Base-by-base conservation (phyloP, 2,329 filamentous ascomycete species). In the Curvularia sp. region DNA sequence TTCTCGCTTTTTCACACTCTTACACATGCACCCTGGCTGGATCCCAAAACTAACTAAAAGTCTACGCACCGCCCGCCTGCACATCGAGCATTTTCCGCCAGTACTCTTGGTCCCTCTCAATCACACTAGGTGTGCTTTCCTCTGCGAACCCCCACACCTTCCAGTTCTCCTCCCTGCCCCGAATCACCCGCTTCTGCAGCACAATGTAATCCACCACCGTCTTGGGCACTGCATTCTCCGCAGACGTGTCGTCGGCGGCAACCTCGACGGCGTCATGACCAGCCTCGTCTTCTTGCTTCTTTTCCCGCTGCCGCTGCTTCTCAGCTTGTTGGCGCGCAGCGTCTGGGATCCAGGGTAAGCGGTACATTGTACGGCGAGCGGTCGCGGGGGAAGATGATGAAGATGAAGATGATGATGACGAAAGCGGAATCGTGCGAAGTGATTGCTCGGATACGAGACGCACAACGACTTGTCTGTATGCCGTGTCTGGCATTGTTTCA, bases 171-270 rank as follows among this genome's bases (percentile, higher is more conserved):
- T 81, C 73, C 69, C 79, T 71, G 32, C 80, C 81, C 2, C 67
- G 60, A 45, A 79, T 84, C 19, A 83, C 84, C 53, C 70, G 74
- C 46, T 76, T 78, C 69, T 86, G 85, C 45, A 92, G 64, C 38
- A 90, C 87, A 4, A 92, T 63, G 68, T 91, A 86, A 79, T 92
- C 89, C 1, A 82, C 73, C 65, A 88, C 81, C 27, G 47, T 65
- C 54, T 56, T 60, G 13, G n/a, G 42, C 36, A 50, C 45, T 1
- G 39, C 50, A 6, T 52, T 64, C 10, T 62, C 53, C 8, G 32
- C 5, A 15, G 46, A 50, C 12, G 9, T 28, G 27, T 49, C 46
- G 5, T 18, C 32, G 23, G 23, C 23, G 19, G 27, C 15, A 3
- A 27, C 43, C 10, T 30, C 51, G 21, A n/a, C 34, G 15, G 15